A percentile compares a stretch with the other conserved stretches of the same genome.
These are phyloP conservation scores for Sphaerulina musiva DNA, from an alignment of 2,329 filamentous ascomycete species.

Conservation along the genomic window DNA sequence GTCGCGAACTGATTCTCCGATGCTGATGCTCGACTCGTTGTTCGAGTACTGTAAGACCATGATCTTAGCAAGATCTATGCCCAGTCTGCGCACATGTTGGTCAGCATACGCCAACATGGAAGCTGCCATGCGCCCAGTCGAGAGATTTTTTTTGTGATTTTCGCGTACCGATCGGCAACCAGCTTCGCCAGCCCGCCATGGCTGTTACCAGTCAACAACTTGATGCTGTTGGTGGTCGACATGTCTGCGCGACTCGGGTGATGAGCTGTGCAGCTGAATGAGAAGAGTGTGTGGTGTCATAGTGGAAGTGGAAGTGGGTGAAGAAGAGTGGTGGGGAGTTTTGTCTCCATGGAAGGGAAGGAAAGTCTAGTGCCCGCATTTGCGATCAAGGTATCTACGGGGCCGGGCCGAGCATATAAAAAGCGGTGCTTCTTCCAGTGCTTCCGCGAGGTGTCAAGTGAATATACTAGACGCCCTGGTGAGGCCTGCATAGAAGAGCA, in stretches of 20 bases:
- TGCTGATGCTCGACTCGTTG: conserved; percentile 82
- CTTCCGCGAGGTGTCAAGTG: too few relatives aligned
- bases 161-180: conserved; percentile 57
- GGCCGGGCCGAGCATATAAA: too few relatives aligned
- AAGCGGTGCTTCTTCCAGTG: too few relatives aligned
- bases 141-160: conserved; percentile 3
- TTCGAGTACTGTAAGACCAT: conserved; percentile 80
- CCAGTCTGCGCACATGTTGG: conserved; percentile 48
- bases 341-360: conserved; percentile 7
- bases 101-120: conserved; percentile 2
- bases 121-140: conserved; percentile 8
- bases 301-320: conserved; percentile 5
- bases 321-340: neutral
- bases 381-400: too few relatives aligned
- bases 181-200: conserved; percentile 65
- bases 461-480: too few relatives aligned
- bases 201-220: conserved; percentile 68
- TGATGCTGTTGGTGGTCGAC: conserved; percentile 64
- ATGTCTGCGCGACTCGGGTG: conserved; percentile 38
- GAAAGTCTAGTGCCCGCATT: conserved; percentile 9
- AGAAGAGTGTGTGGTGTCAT: conserved; percentile 16
- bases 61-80: conserved; percentile 71
- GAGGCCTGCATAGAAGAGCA: too few relatives aligned
- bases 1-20: conserved; percentile 91
- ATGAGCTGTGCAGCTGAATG: conserved; percentile 5